Evolutionary conservation across 1,284 basidiomycete species (phyloP).

Genomic region (Irpex rosettiformis): DNA sequence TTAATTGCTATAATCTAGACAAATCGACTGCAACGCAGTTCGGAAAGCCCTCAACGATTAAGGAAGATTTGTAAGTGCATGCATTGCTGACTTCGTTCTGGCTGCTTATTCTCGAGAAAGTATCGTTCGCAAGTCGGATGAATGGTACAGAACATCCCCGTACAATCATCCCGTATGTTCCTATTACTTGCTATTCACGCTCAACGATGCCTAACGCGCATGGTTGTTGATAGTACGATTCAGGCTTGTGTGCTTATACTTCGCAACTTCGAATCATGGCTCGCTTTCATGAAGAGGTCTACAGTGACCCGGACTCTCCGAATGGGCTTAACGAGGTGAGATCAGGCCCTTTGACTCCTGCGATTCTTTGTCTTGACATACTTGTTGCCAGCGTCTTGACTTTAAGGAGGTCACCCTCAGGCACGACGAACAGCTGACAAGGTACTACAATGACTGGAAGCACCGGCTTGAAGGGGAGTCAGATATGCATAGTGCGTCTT

Average conservation of each 20-base stretch:
- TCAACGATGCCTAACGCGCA: background rate
- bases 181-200: background rate
- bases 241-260: conserved; percentile 73
- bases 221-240: conserved; percentile 49
- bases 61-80: conserved; percentile 69
- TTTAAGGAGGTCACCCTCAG: conserved; percentile 59
- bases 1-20: conserved; percentile 85
- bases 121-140: conserved; percentile 67
- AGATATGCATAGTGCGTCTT: conserved; percentile 9
- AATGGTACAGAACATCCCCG: conserved; percentile 74
- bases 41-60: conserved; percentile 83
- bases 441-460: conserved; percentile 63
- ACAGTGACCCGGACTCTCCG: conserved; percentile 66
- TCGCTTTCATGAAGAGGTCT: conserved; percentile 72
- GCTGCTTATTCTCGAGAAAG: conserved; percentile 32
- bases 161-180: conserved; percentile 53
- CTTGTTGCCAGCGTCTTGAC: conserved; percentile 49
- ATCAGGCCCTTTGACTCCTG: background rate
- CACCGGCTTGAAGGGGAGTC: conserved; percentile 23
- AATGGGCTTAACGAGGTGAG: conserved; percentile 68
- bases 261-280: conserved; percentile 67
- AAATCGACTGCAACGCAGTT: conserved; percentile 82
- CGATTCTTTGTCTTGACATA: conserved; percentile 5
- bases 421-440: conserved; percentile 55
- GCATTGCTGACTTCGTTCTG: background rate